Evolutionary conservation across 2,329 filamentous ascomycete species (phyloP).

Genomic region (Helotiales sp.): DNA sequence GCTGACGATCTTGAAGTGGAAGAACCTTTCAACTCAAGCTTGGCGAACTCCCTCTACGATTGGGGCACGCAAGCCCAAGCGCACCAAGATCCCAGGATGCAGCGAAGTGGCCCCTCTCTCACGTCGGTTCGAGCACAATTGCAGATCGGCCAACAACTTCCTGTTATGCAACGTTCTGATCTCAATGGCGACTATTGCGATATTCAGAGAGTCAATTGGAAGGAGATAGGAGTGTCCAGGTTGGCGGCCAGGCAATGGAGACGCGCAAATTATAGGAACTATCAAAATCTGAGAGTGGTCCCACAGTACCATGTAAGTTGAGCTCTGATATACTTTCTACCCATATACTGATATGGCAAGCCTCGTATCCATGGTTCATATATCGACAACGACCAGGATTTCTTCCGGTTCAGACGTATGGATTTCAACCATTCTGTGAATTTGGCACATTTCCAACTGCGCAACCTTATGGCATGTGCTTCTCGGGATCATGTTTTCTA

Average conservation of each 20-base stretch:
- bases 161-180: slow-evolving; percentile 42
- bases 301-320: slow-evolving; percentile 45
- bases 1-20: slow-evolving; percentile 35
- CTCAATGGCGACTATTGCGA: slow-evolving; percentile 57
- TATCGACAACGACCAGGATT: slow-evolving; percentile 37
- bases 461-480: slow-evolving; percentile 59
- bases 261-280: slow-evolving; percentile 54
- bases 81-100: slow-evolving; percentile 10
- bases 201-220: slow-evolving; percentile 61
- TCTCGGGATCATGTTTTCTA: slow-evolving; percentile 59
- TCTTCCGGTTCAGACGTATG: slow-evolving; percentile 60
- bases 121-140: slow-evolving; percentile 17
- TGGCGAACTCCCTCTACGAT: slow-evolving; percentile 50
- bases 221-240: slow-evolving; percentile 50
- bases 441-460: slow-evolving; percentile 66
- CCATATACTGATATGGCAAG: slow-evolving; percentile 7
- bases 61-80: slow-evolving; percentile 39
- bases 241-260: slow-evolving; percentile 49
- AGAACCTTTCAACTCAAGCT: slow-evolving; percentile 46
- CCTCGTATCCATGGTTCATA: slow-evolving; percentile 19
- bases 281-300: slow-evolving; percentile 51
- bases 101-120: slow-evolving; percentile 21
- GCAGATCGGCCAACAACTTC: slow-evolving; percentile 22
- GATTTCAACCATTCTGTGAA: slow-evolving; percentile 53
- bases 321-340: neutral